Evolutionary conservation across 106 monocot genomes (phyloP), one percentile per base, ranked within the genome.

Genomic region (Ottelia alismoides): DNA sequence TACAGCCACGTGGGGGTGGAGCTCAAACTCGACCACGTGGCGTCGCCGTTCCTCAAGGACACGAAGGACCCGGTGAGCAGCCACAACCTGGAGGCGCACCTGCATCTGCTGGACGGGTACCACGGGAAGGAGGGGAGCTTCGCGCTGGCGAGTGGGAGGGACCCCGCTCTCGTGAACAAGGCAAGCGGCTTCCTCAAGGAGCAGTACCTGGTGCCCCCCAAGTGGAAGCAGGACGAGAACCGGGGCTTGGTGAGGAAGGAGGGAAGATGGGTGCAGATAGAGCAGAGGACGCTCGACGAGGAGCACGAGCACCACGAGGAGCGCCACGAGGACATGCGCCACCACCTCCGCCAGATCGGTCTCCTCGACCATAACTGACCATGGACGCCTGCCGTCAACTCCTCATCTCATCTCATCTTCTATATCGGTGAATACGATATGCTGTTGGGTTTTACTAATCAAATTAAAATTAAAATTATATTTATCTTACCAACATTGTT

Each of bases 81-180:
- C 49, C 92, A 92, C 24, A 92, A 92, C 64, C 53, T 92, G 19
- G 92, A 92, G 58, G 83, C 87, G 0, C 87, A 80, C 59, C 65
- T 92, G 10, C 92, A 92, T 46, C 66, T 92, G 9, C 70, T 92
- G 27, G 92, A 92, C 57, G 92, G 92, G 79, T 80, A 80, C 56
- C 81, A 82, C 19, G 92, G 81, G 24, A 63, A 43, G 23, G 92
- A 78, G 0, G 17, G 66, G 73, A 57, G 63, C 31, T 65, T 65
- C 29, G 47, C 9, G 55, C 45, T 66, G 45, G 75, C 71, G n/a
- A 82, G 66, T 19, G 65, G 73, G 30, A 64, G 92, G 57, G 92
- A 92, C 59, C 85, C 78, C 0, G 92, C 92, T 18, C 31, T 92
- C 40, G 78, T 92, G 63, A 92, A 92, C 85, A 92, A 92, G 66